Evolutionary conservation across 2,329 filamentous ascomycete genomes (phyloP), one percentile per base, ranked within the genome.

Genomic region (Neopestalotiopsis sp.): DNA sequence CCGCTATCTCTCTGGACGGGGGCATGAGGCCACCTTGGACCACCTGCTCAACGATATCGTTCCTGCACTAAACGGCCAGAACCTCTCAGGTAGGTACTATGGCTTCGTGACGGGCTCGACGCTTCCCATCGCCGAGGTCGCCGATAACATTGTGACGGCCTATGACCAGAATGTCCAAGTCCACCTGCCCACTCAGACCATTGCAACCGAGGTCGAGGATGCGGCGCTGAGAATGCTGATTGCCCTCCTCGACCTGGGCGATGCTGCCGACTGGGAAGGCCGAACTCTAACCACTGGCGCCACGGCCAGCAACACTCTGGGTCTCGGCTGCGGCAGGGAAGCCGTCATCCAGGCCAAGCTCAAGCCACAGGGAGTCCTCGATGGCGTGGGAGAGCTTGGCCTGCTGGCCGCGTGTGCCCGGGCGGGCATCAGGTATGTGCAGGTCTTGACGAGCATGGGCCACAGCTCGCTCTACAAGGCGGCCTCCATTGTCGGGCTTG

Each of bases 381-480:
- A 74, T 45, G 85, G 85, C 28, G 89, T 94, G 0, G 93, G 91
- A 0, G 90, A 94, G 72, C 73, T 90, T 40, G 95, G 95, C 0
- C 75, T 97, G 2, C 78, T 92, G 28, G 84, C 84, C 40, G 92
- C 94, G 1, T 92, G 93, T 77, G 78, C 82, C 5, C 82, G 81
- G 58, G 90, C 92, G 0, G 89, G 90, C 0, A 80, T 97, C 14
- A 84, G 84, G 20, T 87, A 90, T 30, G 84, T 98, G 6, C 92
- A 94, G 76, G 85, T 98, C 7, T 83, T 98, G 69, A 95, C 93
- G 1, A 94, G 93, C 56, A 88, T 92, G 72, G 92, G 91, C 0
- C 95, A 98, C 78, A 97, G 94, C 58, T 97, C 93, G 2, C 82
- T 97, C 1, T 86, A 85, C 66, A 98, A 98, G 81, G 94, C 94